Percentiles rank a stretch among this genome's conserved stretches.
phyloP scores from a whole-genome alignment of 108 stramenopile genomes.

The Conticribra guillardii region DNA sequence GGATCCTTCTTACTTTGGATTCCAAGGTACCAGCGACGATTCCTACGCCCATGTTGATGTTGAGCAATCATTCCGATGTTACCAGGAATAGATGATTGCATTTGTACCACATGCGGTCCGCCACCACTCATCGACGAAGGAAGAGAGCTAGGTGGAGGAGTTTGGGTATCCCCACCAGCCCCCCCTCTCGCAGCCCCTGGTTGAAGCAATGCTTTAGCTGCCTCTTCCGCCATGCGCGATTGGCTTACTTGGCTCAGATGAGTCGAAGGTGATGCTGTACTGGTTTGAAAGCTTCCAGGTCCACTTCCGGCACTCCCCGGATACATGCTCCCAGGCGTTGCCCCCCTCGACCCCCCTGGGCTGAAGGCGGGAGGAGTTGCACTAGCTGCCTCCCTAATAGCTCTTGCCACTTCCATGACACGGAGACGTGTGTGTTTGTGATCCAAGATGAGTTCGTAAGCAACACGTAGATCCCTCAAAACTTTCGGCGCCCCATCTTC shows the following conservation, averaged over 20 bases:
- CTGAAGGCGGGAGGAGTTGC: conserved; percentile 91
- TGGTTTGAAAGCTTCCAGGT: conserved; percentile 48
- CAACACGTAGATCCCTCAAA: conserved; percentile 89
- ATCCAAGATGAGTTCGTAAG: conserved; percentile 97
- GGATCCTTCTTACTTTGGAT: conserved; percentile 99
- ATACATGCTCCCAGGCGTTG: conserved; percentile 74
- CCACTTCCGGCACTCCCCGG: conserved; percentile 52
- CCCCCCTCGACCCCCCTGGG: conserved; percentile 85
- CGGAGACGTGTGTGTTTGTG: conserved; percentile 95
- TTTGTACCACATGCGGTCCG: conserved; percentile 79
- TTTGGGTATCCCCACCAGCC: conserved; percentile 31
- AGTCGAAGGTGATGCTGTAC: conserved; percentile 46
- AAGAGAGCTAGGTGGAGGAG: conserved; percentile 51
- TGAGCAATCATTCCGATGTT: conserved; percentile 93
- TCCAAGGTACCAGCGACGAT: conserved; percentile 97
- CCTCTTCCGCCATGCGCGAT: conserved; percentile 79
- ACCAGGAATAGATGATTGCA: conserved; percentile 89
- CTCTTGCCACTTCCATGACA: conserved; percentile 92
- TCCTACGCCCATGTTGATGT: conserved; percentile 87
- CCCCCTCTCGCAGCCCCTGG: conserved; percentile 46
- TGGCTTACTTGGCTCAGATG: conserved; percentile 54
- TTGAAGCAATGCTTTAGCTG: conserved; percentile 80
- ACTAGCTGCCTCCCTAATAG: conserved; percentile 90
- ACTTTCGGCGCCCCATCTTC: conserved; percentile 84
- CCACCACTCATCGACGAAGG: conserved; percentile 55